A percentile compares a stretch with the other conserved stretches of the same genome.
These are phyloP conservation scores for Actinomucor elegans DNA, from an alignment of 371 early-diverging fungal species.

Conservation along the genomic window DNA sequence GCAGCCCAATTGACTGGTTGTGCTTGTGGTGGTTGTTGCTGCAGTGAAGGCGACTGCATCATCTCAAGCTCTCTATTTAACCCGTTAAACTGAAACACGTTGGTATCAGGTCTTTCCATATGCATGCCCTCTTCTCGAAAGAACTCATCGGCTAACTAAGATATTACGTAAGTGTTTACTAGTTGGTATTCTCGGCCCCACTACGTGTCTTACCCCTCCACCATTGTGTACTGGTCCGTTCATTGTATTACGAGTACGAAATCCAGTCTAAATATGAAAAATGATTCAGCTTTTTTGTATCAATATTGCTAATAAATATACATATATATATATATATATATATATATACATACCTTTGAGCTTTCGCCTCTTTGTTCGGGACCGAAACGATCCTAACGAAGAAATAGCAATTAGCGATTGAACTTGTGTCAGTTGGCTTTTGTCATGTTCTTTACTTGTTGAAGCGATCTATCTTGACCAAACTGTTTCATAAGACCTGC, in stretches of 20 bases:
- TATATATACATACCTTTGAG: constrained; percentile 61
- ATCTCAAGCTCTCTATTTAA: constrained; percentile 57
- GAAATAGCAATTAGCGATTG: neutral
- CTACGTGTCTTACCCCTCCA: neutral
- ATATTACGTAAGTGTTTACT: neutral
- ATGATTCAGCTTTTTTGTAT: no score
- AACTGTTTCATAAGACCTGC: constrained; percentile 77
- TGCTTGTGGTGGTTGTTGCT: constrained; percentile 16
- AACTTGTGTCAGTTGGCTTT: no score
- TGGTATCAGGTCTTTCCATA: constrained; percentile 30
- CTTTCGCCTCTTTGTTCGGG: constrained; percentile 53
- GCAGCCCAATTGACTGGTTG: constrained; percentile 61
- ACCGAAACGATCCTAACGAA: constrained; percentile 62
- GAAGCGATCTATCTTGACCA: constrained; percentile 73
- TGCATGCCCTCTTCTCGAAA: constrained; percentile 40
- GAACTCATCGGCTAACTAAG: constrained; percentile 43
- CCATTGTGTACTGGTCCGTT: constrained; percentile 5
- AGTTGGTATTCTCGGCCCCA: neutral
- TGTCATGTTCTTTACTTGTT: constrained; percentile 58
- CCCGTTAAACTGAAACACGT: constrained; percentile 56
- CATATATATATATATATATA: no score
- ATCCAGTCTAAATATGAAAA: constrained; percentile 21
- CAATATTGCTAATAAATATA: no score
- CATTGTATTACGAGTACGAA: constrained; percentile 28
- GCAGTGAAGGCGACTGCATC: constrained; percentile 32